Base-by-base conservation (phyloP, 305 asterid species). In the Euphrasia arctica region DNA sequence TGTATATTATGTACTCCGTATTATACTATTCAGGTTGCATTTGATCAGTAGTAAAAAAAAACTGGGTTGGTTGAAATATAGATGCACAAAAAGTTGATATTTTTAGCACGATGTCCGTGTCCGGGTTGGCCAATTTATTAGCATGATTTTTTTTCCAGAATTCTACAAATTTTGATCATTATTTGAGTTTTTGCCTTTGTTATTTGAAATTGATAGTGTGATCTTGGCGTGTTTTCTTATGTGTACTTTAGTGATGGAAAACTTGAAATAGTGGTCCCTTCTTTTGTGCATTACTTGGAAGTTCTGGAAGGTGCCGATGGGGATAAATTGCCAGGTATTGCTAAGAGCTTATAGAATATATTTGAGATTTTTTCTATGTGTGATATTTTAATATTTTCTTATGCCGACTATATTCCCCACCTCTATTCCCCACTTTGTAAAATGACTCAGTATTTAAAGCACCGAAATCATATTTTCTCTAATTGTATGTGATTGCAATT, bases 281-380 rank as follows among this genome's bases (percentile, higher is more conserved):
- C 99, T 9, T 93, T 93, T 79, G 96, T 93, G 76, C 99, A 93
- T 78, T 93, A 88, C 85, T 83, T 93, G 89, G 99, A 93, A 75
- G 99, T 90, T 48, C 83, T 93, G 48, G 99, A 93, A 82, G 99
- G 99, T 62, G 79, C 97, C 71, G 99, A 93, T 79, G 99, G 99
- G 71, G 99, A 93, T 77, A 93, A 93, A 85, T 42, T 93, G 69
- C 95, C 99, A 83, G 99, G 99, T 93, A 74, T 47, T 18, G 22
- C 48, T 66, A 56, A 22, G 43, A 39, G 10, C 43, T 39, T 39
- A 9, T 7, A 39, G 10, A 7, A 39, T 7, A 7, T 6, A 39
- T 7, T 39, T 7, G 43, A 39, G 43, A 6, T 39, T 36, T 36
- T 0, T 32, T 32, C 4, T 5, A 34, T 5, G 42, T 34, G 42